A percentile compares a stretch with the other conserved stretches of the same genome.
phyloP scores from a whole-genome alignment of 192 early-diverging fungal species.

The Umbelopsis isabellina region DNA sequence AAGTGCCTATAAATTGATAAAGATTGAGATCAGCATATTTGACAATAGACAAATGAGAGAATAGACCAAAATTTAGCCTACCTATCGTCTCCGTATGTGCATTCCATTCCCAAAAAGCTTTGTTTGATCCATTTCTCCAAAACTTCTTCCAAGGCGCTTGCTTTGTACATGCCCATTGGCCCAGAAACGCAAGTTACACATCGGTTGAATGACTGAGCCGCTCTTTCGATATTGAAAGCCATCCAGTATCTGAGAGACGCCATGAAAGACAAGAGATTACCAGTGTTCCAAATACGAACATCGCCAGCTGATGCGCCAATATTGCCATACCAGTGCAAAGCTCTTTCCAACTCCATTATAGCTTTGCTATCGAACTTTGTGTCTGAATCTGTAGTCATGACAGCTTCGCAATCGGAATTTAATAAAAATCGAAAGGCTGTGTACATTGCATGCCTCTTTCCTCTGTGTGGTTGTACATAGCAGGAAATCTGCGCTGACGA shows the following conservation, averaged over 20 bases:
- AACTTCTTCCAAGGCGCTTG: slow-evolving; percentile 48
- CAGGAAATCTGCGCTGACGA: slow-evolving; percentile 26
- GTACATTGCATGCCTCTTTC: slow-evolving; percentile 60
- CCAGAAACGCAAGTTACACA: slow-evolving; percentile 68
- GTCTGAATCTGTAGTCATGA: slow-evolving; percentile 67
- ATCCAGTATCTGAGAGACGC: slow-evolving; percentile 67
- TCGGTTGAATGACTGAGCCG: slow-evolving; percentile 60
- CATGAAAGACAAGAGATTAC: slow-evolving; percentile 58
- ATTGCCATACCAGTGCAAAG: slow-evolving; percentile 47
- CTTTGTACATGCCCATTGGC: slow-evolving; percentile 63
- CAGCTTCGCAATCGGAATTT: slow-evolving; percentile 48
- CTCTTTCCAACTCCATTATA: slow-evolving; percentile 52
- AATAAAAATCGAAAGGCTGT: slow-evolving; percentile 52
- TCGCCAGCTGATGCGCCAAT: slow-evolving; percentile 61
- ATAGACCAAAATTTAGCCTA: slow-evolving; percentile 4
- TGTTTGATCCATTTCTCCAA: slow-evolving; percentile 61
- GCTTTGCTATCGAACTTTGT: slow-evolving; percentile 58
- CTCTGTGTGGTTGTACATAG: slow-evolving; percentile 53
- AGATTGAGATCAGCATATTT: neutral
- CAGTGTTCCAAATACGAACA: slow-evolving; percentile 58
- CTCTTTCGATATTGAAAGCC: slow-evolving; percentile 69
- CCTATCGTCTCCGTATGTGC: slow-evolving; percentile 69
- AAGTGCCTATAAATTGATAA: slow-evolving; percentile 41
- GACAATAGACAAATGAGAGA: neutral
- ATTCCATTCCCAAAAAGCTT: slow-evolving; percentile 57